Evolutionary conservation across 2,329 filamentous ascomycete genomes (phyloP).

Genomic region (Macrophomina phaseolina): DNA sequence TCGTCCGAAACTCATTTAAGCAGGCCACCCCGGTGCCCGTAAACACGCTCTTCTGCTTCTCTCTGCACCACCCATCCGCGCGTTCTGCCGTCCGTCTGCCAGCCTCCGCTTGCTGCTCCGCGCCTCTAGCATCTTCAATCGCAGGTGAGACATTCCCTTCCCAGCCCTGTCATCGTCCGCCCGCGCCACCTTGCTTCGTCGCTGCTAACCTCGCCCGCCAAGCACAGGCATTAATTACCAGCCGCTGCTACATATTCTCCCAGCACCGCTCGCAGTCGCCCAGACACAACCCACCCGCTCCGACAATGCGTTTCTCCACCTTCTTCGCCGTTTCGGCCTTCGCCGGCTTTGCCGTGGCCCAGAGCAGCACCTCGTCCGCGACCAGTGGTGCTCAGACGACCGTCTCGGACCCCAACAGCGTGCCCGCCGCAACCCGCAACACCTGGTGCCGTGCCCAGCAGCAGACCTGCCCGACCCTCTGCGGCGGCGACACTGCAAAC

Average conservation of each 20-base stretch:
- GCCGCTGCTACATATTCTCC: conserved; percentile 6
- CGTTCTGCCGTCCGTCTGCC: conserved; percentile 2
- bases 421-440: conserved; percentile 46
- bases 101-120: conserved; percentile 5
- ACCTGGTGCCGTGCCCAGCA: conserved; percentile 65
- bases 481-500: conserved; percentile 54
- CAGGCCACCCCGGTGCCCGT: conserved; percentile 17
- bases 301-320: conserved; percentile 27
- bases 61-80: conserved; percentile 20
- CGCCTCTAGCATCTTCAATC: conserved; percentile 26
- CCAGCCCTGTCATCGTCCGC: conserved; percentile 5
- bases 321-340: conserved; percentile 22
- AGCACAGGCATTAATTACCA: conserved; percentile 15
- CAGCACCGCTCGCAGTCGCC: background rate
- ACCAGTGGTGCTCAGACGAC: background rate
- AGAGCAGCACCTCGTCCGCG: conserved; percentile 15
- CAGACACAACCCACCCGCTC: background rate
- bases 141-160: conserved; percentile 12
- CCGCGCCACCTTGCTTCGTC: conserved; percentile 20
- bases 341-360: conserved; percentile 21
- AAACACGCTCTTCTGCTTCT: conserved; percentile 13
- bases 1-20: conserved; percentile 27
- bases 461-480: conserved; percentile 66
- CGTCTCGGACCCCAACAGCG: conserved; percentile 41
- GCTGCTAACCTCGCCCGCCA: background rate